Evolutionary conservation across 1,284 basidiomycete species (phyloP).

Genomic region (Exsudoporus floridanus): DNA sequence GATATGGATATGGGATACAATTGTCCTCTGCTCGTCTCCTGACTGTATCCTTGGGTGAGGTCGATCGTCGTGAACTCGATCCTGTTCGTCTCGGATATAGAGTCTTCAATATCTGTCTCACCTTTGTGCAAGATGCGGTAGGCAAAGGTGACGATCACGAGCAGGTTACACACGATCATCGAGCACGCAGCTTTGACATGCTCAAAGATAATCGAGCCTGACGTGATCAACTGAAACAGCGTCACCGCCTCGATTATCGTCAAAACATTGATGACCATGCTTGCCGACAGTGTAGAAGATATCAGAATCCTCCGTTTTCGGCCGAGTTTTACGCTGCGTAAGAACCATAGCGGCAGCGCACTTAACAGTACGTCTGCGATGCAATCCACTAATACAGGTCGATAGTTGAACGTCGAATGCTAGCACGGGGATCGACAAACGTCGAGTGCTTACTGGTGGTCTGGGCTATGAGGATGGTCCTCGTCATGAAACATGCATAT

Average conservation of each 20-base stretch:
- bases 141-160: slow-evolving; percentile 28
- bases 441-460: slow-evolving; percentile 16
- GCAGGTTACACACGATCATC: slow-evolving; percentile 29
- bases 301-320: slow-evolving; percentile 18
- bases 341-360: slow-evolving; percentile 18
- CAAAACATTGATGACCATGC: slow-evolving; percentile 22
- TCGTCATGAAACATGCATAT: slow-evolving; percentile 14
- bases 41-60: background rate
- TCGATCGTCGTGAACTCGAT: slow-evolving; percentile 18
- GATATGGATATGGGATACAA: background rate
- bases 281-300: slow-evolving; percentile 23
- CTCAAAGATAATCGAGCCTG: slow-evolving; percentile 23
- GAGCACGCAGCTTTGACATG: slow-evolving; percentile 30
- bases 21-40: slow-evolving; percentile 1
- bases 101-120: background rate
- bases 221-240: slow-evolving; percentile 1
- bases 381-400: slow-evolving; percentile 15
- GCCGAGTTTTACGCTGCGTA: slow-evolving; percentile 13
- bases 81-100: background rate
- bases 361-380: slow-evolving; percentile 20
- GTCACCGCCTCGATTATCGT: slow-evolving; percentile 16
- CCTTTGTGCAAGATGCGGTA: slow-evolving; percentile 19
- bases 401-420: slow-evolving; percentile 4
- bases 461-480: slow-evolving; percentile 13
- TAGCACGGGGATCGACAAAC: background rate